These are phyloP conservation scores for Adansonia digitata DNA, from an alignment of 345 rosid genomes.

Conservation along the genomic window DNA sequence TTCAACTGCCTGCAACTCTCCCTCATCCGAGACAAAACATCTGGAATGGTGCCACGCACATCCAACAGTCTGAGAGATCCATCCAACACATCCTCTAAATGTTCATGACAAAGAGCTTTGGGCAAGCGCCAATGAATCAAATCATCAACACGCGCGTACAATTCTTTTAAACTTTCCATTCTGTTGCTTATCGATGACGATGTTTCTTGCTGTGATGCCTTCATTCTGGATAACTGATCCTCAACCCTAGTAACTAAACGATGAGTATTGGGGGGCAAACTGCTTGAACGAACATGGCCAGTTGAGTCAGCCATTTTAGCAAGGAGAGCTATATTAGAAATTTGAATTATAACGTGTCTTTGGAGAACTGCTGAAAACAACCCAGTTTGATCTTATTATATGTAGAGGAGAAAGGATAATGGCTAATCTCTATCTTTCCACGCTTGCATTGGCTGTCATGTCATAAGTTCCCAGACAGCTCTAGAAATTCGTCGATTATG, in stretches of 20 bases:
- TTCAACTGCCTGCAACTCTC: constrained; percentile 25
- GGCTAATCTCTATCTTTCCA: not conserved
- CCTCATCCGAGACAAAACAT: constrained; percentile 31
- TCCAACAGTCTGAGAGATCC: constrained; percentile 40
- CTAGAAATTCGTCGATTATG: not conserved
- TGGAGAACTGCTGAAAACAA: not conserved
- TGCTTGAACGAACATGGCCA: constrained; percentile 33
- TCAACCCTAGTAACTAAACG: constrained; percentile 30
- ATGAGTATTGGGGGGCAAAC: constrained; percentile 32
- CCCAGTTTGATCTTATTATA: not conserved
- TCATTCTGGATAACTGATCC: constrained; percentile 26
- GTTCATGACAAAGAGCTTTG: not conserved
- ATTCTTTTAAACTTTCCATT: constrained; percentile 25
- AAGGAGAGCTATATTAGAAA: not conserved
- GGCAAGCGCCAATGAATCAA: not conserved
- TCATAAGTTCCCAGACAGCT: not conserved
- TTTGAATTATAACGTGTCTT: not conserved
- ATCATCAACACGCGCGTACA: not conserved
- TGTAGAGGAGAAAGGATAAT: not conserved
- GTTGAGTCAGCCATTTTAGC: not conserved
- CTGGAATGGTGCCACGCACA: constrained; percentile 32
- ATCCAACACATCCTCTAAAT: constrained; percentile 30
- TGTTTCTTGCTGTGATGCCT: constrained; percentile 18
- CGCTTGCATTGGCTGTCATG: constrained; percentile 7
- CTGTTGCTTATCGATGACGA: constrained; percentile 14